Conservation (phyloP, 441 rosid genomes). For the Gossypium davidsonii region DNA sequence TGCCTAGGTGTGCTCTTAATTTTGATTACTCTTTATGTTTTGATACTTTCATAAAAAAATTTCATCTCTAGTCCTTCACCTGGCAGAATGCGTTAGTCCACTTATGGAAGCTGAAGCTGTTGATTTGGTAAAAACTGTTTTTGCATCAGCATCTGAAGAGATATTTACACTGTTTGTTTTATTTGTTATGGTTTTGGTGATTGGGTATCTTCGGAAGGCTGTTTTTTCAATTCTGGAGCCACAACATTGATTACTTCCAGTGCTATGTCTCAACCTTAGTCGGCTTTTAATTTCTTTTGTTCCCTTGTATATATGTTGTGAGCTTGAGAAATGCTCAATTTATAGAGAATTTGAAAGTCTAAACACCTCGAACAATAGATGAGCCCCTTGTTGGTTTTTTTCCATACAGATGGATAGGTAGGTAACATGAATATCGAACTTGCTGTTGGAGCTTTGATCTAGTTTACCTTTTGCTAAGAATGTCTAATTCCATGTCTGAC, state of each 20-base stretch:
- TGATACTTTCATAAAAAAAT: background rate
- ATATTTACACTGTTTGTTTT: slow-evolving; percentile 75
- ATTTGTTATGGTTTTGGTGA: background rate
- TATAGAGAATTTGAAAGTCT: background rate
- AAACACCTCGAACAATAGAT: background rate
- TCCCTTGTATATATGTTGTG: background rate
- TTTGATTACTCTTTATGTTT: background rate
- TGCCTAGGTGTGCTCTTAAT: slow-evolving; percentile 22
- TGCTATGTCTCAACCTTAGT: background rate
- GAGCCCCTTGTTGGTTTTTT: background rate
- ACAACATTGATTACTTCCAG: background rate
- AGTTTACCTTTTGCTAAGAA: background rate
- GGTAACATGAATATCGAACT: background rate
- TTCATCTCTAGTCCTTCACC: background rate
- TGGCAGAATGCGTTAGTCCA: slow-evolving; percentile 86
- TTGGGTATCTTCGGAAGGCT: background rate
- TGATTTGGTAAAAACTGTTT: slow-evolving; percentile 82
- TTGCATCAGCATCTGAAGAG: slow-evolving; percentile 96
- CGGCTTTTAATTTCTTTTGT: background rate
- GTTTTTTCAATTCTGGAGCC: background rate
- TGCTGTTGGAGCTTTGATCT: too few species aligned
- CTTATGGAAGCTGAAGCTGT: slow-evolving; percentile 65
- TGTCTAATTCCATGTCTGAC: background rate
- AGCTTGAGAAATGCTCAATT: background rate
- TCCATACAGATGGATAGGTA: background rate